phyloP scores from a whole-genome alignment of 768 basidiomycete species.

The Mycena pura region DNA sequence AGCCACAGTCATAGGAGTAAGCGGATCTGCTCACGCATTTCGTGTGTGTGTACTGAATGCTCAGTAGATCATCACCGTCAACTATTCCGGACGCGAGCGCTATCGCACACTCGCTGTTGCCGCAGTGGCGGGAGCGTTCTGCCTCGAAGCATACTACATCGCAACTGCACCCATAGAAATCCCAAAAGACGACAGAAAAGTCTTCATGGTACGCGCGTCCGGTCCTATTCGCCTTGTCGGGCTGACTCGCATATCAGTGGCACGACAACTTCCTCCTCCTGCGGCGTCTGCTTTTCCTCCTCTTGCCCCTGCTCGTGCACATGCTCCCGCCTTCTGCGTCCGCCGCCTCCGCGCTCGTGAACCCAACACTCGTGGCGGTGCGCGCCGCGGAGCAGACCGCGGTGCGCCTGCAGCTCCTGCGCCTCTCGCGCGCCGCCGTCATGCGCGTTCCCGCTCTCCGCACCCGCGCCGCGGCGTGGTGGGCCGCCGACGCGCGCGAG shows the following conservation, averaged over 20 bases:
- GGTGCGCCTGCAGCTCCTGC: slow-evolving; percentile 58
- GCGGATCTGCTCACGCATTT: slow-evolving; percentile 7
- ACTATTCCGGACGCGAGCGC: slow-evolving; percentile 46
- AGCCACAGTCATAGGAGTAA: slow-evolving; percentile 57
- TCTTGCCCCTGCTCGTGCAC: slow-evolving; percentile 59
- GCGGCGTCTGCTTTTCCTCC: slow-evolving; percentile 66
- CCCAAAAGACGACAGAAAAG: slow-evolving; percentile 42
- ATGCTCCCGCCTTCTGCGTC: slow-evolving; percentile 45
- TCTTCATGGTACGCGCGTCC: slow-evolving; percentile 44
- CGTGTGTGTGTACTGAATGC: not conserved
- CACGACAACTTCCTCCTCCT: slow-evolving; percentile 62
- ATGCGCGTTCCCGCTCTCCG: slow-evolving; percentile 60
- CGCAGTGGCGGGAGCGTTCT: slow-evolving; percentile 41
- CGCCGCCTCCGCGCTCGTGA: slow-evolving; percentile 39
- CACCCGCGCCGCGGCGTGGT: slow-evolving; percentile 57
- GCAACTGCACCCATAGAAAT: slow-evolving; percentile 56
- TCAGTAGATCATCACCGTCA: slow-evolving; percentile 46
- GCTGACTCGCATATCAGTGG: slow-evolving; percentile 52
- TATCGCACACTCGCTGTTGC: slow-evolving; percentile 56
- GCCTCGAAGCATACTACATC: slow-evolving; percentile 58
- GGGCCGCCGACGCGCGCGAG: slow-evolving; percentile 60
- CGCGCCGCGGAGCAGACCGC: slow-evolving; percentile 38
- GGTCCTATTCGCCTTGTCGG: not conserved
- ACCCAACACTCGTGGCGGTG: slow-evolving; percentile 37
- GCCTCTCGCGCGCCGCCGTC: slow-evolving; percentile 61